Conservation (phyloP, 805 yeast genomes). For the Alloascoidea hylecoeti region DNA sequence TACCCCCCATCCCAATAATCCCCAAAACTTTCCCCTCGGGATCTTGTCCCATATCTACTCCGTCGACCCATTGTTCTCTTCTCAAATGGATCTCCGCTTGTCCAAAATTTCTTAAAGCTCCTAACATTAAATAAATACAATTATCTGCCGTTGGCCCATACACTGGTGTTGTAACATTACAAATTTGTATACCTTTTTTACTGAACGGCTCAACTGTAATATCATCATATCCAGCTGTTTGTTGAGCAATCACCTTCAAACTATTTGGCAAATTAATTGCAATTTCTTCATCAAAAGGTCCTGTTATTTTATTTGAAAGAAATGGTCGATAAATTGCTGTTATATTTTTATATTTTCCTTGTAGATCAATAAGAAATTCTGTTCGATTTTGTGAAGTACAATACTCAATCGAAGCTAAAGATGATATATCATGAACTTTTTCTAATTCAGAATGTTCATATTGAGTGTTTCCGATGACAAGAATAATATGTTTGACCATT, state of each 20-base stretch:
- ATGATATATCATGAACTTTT: too few species aligned
- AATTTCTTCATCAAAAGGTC: slow-evolving; percentile 45
- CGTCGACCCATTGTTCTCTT: slow-evolving; percentile 43
- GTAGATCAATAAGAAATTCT: slow-evolving; percentile 25
- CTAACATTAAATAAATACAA: slow-evolving; percentile 39
- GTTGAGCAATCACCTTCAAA: slow-evolving; percentile 33
- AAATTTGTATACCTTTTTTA: slow-evolving; percentile 30
- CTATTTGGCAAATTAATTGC: slow-evolving; percentile 32
- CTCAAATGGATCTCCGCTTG: slow-evolving; percentile 35
- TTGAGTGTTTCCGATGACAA: too few species aligned
- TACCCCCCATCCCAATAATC: slow-evolving; percentile 80
- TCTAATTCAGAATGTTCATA: too few species aligned
- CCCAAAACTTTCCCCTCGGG: slow-evolving; percentile 71
- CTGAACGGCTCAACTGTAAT: slow-evolving; percentile 35
- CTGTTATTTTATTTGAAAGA: slow-evolving; percentile 31
- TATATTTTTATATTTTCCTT: slow-evolving; percentile 20
- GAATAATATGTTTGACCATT: too few species aligned
- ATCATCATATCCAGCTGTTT: slow-evolving; percentile 63
- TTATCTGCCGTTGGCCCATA: slow-evolving; percentile 56
- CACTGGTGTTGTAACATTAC: slow-evolving; percentile 46
- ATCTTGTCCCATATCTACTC: slow-evolving; percentile 54
- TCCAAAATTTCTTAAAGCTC: slow-evolving; percentile 50
- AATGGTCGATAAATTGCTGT: slow-evolving; percentile 24
- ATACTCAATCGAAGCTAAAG: too few species aligned
- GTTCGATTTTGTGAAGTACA: slow-evolving; percentile 22